Base-by-base conservation (phyloP, 306 rosid genomes). In the Quillaja saponaria region DNA sequence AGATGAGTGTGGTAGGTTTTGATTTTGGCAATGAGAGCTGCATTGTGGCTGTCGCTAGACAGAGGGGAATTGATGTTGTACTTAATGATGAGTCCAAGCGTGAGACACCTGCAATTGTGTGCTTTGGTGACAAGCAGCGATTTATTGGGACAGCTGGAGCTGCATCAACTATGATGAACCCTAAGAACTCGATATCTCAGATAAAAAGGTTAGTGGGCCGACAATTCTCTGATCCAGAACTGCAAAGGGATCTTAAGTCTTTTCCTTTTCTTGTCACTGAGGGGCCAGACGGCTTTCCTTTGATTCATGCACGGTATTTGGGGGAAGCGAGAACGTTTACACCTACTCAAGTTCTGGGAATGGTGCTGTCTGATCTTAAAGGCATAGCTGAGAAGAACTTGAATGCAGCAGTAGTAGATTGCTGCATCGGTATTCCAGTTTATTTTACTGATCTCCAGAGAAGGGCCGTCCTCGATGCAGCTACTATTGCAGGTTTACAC, bases 1-100 rank as follows among this genome's bases (percentile, higher is more conserved):
- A 80, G 57, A 94, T 94, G 99, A 94, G 99, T 19, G 96, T 94
- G 56, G 99, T 94, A 2, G 99, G 99, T 38, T 94, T 94, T 78
- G 99, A 94, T 78, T 76, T 94, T 8, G 99, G 99, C 45, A 94
- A 89, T 7, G 99, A 94, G 81, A 94, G 94, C 71, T 71, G 99
- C 83, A 85, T 94, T 66, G 96, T 94, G 20, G 99, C 96, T 4
- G 97, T 89, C 44, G 99, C 96, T 5, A 87, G 96, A 76, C 99
- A 89, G 69, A 84, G 97, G 31, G 99, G 97, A 45, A 89, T 94
- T 34, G 99, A 89, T 76, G 97, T 94, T 19, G 95, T 94, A 47
- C 91, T 94, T 56, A 94, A 94, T 33, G 99, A 94, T 55, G 99
- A 89, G 72, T 94, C 99, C 45, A 94, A 94, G 49, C 95, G 97